Evolutionary conservation across 192 early-diverging fungal genomes (phyloP).

Genomic region (Geranomyces michiganensis): DNA sequence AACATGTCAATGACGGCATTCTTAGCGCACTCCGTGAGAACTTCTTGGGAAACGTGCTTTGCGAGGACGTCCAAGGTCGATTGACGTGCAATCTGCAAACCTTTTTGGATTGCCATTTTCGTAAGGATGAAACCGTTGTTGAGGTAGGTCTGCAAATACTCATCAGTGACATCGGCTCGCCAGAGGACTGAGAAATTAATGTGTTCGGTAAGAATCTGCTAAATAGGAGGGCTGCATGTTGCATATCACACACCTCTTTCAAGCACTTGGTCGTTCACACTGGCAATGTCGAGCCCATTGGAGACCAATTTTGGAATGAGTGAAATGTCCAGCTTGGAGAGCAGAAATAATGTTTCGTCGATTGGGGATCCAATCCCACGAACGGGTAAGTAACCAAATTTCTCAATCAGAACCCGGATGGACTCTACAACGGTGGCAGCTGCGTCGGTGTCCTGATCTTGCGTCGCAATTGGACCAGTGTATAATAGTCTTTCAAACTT

Average conservation of each 20-base stretch:
- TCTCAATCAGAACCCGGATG: slow-evolving; percentile 30
- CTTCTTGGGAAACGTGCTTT: slow-evolving; percentile 13
- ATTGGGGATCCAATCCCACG: slow-evolving; percentile 42
- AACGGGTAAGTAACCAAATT: slow-evolving; percentile 44
- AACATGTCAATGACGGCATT: slow-evolving; percentile 54
- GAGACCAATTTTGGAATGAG: slow-evolving; percentile 33
- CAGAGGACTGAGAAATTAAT: slow-evolving; percentile 34
- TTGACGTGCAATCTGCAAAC: slow-evolving; percentile 43
- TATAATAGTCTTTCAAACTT: slow-evolving; percentile 46
- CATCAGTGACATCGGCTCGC: slow-evolving; percentile 42
- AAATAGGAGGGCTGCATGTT: too few species aligned
- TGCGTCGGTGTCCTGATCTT: not conserved
- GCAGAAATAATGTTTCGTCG: slow-evolving; percentile 48
- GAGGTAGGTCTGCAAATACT: slow-evolving; percentile 35
- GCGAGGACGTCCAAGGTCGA: slow-evolving; percentile 39
- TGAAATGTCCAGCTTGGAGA: slow-evolving; percentile 44
- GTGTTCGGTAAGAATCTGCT: too few species aligned
- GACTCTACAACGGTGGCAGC: slow-evolving; percentile 19
- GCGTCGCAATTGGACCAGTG: slow-evolving; percentile 16
- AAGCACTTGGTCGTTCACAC: slow-evolving; percentile 50
- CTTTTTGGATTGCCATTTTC: slow-evolving; percentile 43
- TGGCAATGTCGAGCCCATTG: slow-evolving; percentile 43
- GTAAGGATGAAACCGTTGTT: slow-evolving; percentile 44
- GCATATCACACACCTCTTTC: slow-evolving; percentile 35
- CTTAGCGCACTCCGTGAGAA: slow-evolving; percentile 40